Percentiles rank a stretch among this genome's conserved stretches.
These are phyloP conservation scores for Erysiphe pulchra DNA, from an alignment of 2,329 filamentous ascomycete genomes.

Conservation along the genomic window DNA sequence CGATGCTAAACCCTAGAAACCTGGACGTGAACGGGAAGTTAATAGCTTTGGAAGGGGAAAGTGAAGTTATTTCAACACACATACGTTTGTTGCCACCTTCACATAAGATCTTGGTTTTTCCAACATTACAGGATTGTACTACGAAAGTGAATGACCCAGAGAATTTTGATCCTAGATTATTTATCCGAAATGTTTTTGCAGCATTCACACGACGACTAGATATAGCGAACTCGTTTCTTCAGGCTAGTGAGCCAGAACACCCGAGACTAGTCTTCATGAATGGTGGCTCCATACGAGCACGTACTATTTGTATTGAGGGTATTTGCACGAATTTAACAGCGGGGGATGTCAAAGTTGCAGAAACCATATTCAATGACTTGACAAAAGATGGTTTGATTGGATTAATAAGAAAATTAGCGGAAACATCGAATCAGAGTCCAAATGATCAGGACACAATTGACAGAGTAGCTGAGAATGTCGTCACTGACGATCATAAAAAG, in stretches of 20 bases:
- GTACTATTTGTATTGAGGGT: conserved; percentile 24
- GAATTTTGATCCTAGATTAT: conserved; percentile 15
- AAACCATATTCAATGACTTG: conserved; percentile 23
- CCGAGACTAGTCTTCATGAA: conserved; percentile 33
- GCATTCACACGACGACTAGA: conserved; percentile 22
- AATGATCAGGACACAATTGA: no score
- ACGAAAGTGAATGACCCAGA: conserved; percentile 12
- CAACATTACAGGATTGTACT: conserved; percentile 10
- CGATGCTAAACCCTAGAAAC: no score
- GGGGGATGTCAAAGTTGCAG: conserved; percentile 23
- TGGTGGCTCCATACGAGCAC: conserved; percentile 29
- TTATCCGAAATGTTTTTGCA: conserved; percentile 24
- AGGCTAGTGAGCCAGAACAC: conserved; percentile 16
- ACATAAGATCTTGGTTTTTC: conserved; percentile 29
- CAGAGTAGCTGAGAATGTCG: no score
- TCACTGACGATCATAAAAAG: no score
- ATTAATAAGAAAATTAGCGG: conserved; percentile 6
- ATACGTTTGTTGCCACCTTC: conserved; percentile 32
- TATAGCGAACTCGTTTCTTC: conserved; percentile 25
- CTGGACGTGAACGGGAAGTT: conserved; percentile 18
- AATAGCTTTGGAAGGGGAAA: conserved; percentile 32
- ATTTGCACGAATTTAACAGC: conserved; percentile 26
- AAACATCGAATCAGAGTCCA: no score
- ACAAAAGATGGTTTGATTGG: conserved; percentile 23
- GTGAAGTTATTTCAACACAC: conserved; percentile 29